Base-by-base conservation (phyloP, 257 asterid genomes). In the Nicotiana undulata region DNA sequence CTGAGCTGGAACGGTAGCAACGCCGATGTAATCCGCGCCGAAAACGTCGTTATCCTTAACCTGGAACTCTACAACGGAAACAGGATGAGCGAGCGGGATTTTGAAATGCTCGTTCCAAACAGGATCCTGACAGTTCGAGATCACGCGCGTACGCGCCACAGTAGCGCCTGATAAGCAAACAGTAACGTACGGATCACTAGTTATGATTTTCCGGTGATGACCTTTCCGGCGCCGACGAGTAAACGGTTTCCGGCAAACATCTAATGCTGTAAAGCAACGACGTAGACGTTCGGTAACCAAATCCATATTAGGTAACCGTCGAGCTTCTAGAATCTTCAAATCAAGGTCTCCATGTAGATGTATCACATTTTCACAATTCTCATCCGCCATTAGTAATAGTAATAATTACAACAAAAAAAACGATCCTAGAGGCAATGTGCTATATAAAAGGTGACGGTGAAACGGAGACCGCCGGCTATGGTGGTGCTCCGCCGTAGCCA, bases 121-220 rank as follows among this genome's bases (percentile, higher is more conserved):
- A 0, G 99, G 99, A 55, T 91, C 88, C 87, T 95, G 97, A 5
- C 94, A 89, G 51, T 95, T 95, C 65, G 97, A 75, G 1, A 95
- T 93, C 81, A 95, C 86, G 4, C 97, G 90, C 26, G 98, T 93
- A 4, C 98, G 97, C 1, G 96, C 97, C 20, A 92, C 99, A 32
- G 91, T 87, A 6, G 97, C 98, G 1, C 97, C 97, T 22, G 97
- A 84, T 59, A 95, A 89, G 63, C 94, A 88, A 11, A 93, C 95
- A 77, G 90, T 93, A 78, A 95, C 98, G 76, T 95, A 95, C 3
- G 99, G 99, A 66, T 95, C 99, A 83, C 98, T 93, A 63, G 99
- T 95, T 79, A 95, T 93, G 82, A 92, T 92, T 56, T 88, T 90
- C 24, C 55, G 77, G 70, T 79, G 91, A 78, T 74, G 89, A 34